Evolutionary conservation across 768 basidiomycete species (phyloP).

Genomic region (Exidia glandulosa): DNA sequence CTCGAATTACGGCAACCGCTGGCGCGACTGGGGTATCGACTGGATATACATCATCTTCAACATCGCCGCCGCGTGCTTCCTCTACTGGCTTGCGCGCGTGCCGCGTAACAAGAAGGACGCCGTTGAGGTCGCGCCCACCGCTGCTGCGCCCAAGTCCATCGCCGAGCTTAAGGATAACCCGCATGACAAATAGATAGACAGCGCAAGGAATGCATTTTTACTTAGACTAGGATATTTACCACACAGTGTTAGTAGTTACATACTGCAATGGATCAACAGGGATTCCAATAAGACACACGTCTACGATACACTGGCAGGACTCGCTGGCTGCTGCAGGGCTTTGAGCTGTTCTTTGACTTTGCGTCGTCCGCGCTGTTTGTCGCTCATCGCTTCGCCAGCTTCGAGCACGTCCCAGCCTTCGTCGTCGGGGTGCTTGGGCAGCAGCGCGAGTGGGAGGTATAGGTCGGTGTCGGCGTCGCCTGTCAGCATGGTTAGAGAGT

Average conservation of each 20-base stretch:
- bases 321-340: no score
- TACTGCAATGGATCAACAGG: no score
- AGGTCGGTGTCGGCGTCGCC: conserved; percentile 32
- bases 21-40: not conserved
- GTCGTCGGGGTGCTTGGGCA: conserved; percentile 48
- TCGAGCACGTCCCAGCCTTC: conserved; percentile 29
- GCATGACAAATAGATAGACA: no score
- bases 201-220: no score
- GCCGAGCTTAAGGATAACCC: no score
- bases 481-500: not conserved
- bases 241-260: no score
- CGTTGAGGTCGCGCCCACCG: not conserved
- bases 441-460: conserved; percentile 41
- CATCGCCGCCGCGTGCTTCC: conserved; percentile 5
- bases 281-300: no score
- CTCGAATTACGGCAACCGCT: not conserved
- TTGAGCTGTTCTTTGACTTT: not conserved
- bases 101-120: conserved; percentile 12
- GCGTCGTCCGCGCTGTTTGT: not conserved
- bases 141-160: no score
- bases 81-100: conserved; percentile 14
- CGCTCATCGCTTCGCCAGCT: conserved; percentile 5
- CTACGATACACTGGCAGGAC: no score
- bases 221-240: no score
- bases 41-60: conserved; percentile 12